Base-by-base conservation (phyloP, 495 filamentous ascomycete genomes). In the Penicillium lagena region DNA sequence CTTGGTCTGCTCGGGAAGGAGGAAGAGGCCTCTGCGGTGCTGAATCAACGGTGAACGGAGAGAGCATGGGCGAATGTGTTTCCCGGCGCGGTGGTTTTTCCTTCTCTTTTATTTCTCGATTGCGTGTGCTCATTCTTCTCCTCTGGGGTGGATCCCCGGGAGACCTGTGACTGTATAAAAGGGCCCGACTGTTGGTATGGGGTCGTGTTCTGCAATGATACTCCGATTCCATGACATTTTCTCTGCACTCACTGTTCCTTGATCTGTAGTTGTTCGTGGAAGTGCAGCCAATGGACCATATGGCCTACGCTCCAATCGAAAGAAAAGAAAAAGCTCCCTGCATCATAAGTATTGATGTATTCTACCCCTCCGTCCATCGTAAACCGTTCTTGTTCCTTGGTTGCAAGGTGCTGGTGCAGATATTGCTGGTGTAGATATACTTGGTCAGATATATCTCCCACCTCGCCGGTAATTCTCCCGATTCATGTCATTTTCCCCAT, bases 1-100 rank as follows among this genome's bases (percentile, higher is more conserved):
- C 65, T 96, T 39, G 90, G 90, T 28, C 58, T 96, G 55, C 51
- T 96, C 56, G 84, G 81, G 56, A 85, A 85, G 63, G 81, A 89
- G 48, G 88, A 91, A 54, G 85, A 91, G 64, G 81, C 84, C 41
- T 80, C 85, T 53, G 68, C 72, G 55, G 72, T 85, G 35, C 56
- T 87, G 44, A 67, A 33, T 60, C 44, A 66, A 59, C 53, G 39
- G 46, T 50, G 55, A 55, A 60, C 27, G 32, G 31, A 27, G 44
- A 39, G 39, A 34, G 28, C 27, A 41, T 54, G 47, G 35, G 42
- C 46, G 55, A 47, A 39, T 41, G 36, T 40, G 49, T 22, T 22
- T 22, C 22, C 22, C 51, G 43, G 51, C 53, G 56, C 46, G 46
- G 43, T 66, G 46, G 29, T 54, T 49, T 53, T 64, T 51, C 38